These are phyloP conservation scores for Picea sitchensis DNA, from an alignment of 75 land plant genomes.

Conservation along the genomic window DNA sequence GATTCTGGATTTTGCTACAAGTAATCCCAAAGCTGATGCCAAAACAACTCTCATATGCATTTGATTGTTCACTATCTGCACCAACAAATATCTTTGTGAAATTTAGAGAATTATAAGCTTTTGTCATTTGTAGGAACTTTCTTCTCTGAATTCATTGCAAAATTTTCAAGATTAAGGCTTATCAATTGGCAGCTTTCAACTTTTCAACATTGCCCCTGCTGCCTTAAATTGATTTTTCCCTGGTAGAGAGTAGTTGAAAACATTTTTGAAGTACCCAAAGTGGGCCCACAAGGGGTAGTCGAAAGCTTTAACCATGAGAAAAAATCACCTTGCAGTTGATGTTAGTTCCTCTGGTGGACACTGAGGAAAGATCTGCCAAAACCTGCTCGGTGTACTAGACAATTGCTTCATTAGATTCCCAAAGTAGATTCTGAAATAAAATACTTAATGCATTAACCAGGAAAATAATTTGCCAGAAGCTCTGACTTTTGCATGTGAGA, in stretches of 20 bases:
- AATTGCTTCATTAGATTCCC: constrained; percentile 79
- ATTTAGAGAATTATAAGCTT: constrained; percentile 28
- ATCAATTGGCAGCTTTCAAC: constrained; percentile 65
- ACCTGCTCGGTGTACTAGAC: constrained; percentile 76
- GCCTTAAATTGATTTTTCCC: constrained; percentile 61
- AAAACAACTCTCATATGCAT: constrained; percentile 73
- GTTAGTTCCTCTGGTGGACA: constrained; percentile 62
- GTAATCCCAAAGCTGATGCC: constrained; percentile 68
- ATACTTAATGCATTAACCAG: constrained; percentile 79
- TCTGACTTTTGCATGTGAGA: constrained; percentile 14
- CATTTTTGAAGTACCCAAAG: constrained; percentile 76
- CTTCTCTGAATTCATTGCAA: constrained; percentile 16
- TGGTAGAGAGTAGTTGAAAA: constrained; percentile 84
- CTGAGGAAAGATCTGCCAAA: constrained; percentile 47
- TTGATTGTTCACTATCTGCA: constrained; percentile 80
- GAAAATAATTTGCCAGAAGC: constrained; percentile 75
- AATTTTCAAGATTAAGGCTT: constrained; percentile 20
- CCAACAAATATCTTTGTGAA: constrained; percentile 69
- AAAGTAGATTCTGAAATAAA: constrained; percentile 81
- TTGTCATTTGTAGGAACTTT: constrained; percentile 24
- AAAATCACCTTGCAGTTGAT: constrained; percentile 39
- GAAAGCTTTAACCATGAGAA: constrained; percentile 30
- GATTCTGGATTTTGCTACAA: constrained; percentile 54
- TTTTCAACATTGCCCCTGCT: constrained; percentile 56
- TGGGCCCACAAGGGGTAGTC: constrained; percentile 42